Base-by-base conservation (phyloP, 805 yeast species). In the Yarrowia sp. region DNA sequence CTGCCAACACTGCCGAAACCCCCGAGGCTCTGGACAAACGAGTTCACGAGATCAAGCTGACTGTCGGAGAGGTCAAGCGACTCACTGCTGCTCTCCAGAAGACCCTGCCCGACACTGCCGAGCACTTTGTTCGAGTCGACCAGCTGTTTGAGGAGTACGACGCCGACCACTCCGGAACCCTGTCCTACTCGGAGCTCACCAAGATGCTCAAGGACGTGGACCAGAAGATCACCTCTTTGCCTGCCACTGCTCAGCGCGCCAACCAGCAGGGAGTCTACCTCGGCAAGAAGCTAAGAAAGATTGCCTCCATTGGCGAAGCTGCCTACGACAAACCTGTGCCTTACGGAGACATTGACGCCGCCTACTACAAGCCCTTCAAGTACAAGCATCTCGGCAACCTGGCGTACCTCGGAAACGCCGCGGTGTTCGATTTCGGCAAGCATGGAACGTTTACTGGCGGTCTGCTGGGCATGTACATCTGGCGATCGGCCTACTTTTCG, bases 231-330 rank as follows among this genome's bases (percentile, higher is more conserved):
- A 87, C 90, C 5, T 85, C 90, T 2, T 77, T 88, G 72, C 91
- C 92, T 5, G 90, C 91, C 9, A 88, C 91, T 10, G 91, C 91
- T 10, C 92, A 88, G 79, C 82, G 91, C 69, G 91, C 91, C 2
- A 82, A 84, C 71, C 92, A 88, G 76, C 92, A 88, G 77, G 92
- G 92, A 70, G 81, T 82, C 69, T 88, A 88, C 73, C 75, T 88
- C 45, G 91, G 88, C 69, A 84, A 83, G 73, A 87, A 88, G 76
- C 78, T 88, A 53, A 82, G 85, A 58, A 83, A 82, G 70, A 75
- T 87, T 38, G 87, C 87, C 8, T 77, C 80, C 12, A 80, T 80
- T 61, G 80, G 81, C 69, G 86, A 82, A 40, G 80, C 84, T 42
- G 77, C 81, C 14, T 48, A 38, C 56, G 40, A 48, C 26, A 38